phyloP scores from a whole-genome alignment of 2,329 filamentous ascomycete genomes.

The Fusarium austroafricanum region DNA sequence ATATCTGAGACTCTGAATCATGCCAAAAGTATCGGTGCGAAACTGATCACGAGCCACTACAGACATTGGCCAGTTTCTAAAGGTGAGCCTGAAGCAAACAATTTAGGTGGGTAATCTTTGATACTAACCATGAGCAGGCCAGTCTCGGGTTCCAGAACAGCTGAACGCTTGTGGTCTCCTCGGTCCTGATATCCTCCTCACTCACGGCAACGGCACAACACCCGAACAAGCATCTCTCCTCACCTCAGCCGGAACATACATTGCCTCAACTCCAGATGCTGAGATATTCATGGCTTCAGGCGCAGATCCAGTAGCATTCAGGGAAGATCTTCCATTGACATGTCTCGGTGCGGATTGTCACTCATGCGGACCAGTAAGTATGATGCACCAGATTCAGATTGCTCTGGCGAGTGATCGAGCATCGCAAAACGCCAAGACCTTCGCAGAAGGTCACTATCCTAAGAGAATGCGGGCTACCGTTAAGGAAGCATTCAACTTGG shows the following conservation, averaged over 20 bases:
- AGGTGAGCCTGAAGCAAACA: rapidly evolving
- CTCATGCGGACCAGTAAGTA: conserved; percentile 7
- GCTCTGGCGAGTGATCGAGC: conserved; percentile 1
- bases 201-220: conserved; percentile 14
- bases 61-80: conserved; percentile 15
- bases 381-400: conserved; percentile 15
- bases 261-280: conserved; percentile 9
- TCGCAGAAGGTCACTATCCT: background rate
- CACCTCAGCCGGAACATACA: background rate
- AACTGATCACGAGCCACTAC: conserved; percentile 10
- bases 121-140: background rate
- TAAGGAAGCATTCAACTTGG: background rate
- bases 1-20: background rate
- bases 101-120: rapidly evolving
- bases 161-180: background rate
- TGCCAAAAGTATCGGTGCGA: background rate
- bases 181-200: background rate
- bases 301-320: conserved; percentile 1
- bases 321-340: conserved; percentile 2
- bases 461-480: background rate
- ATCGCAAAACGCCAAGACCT: background rate
- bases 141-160: conserved; percentile 1
- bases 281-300: conserved; percentile 18
- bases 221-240: conserved; percentile 12
- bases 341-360: conserved; percentile 14